Conservation (phyloP, 192 early-diverging fungal genomes). For the Coemansia sp. region DNA sequence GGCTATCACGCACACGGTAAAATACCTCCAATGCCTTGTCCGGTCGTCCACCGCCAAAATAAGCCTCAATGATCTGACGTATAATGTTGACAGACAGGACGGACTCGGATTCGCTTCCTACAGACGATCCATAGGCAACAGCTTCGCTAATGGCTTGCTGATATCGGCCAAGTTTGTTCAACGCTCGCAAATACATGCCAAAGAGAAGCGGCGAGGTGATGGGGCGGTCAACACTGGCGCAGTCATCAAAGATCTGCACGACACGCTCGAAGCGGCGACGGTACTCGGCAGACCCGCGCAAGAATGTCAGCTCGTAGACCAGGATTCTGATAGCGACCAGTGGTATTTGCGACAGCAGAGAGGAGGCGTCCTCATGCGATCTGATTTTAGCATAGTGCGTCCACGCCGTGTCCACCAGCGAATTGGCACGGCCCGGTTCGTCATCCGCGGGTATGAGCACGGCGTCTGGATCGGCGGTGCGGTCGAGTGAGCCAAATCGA, state of each 20-base stretch:
- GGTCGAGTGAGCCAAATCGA: conserved; percentile 7
- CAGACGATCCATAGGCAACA: background rate
- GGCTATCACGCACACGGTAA: background rate
- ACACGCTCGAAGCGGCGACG: conserved; percentile 28
- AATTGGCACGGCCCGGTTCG: background rate
- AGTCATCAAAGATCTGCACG: conserved; percentile 34
- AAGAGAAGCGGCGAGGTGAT: conserved; percentile 22
- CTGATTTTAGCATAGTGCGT: conserved; percentile 37
- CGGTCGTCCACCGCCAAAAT: conserved; percentile 34
- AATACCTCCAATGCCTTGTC: conserved; percentile 35
- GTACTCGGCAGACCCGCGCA: conserved; percentile 18
- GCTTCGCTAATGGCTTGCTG: conserved; percentile 28
- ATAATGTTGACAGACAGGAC: conserved; percentile 1
- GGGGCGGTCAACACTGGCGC: conserved; percentile 14
- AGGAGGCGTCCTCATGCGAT: conserved; percentile 8
- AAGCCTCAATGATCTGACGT: conserved; percentile 41
- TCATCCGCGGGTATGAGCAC: background rate
- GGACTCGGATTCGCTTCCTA: background rate
- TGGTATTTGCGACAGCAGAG: conserved; percentile 30
- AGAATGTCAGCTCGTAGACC: conserved; percentile 38
- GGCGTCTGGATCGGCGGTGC: background rate
- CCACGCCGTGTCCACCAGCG: conserved; percentile 30
- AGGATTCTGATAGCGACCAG: conserved; percentile 19
- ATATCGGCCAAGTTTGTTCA: conserved; percentile 36
- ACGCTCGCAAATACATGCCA: conserved; percentile 38